A percentile compares a stretch with the other conserved stretches of the same genome.
phyloP scores from a whole-genome alignment of 306 rosid genomes.

The Sechiopsis laciniata region DNA sequence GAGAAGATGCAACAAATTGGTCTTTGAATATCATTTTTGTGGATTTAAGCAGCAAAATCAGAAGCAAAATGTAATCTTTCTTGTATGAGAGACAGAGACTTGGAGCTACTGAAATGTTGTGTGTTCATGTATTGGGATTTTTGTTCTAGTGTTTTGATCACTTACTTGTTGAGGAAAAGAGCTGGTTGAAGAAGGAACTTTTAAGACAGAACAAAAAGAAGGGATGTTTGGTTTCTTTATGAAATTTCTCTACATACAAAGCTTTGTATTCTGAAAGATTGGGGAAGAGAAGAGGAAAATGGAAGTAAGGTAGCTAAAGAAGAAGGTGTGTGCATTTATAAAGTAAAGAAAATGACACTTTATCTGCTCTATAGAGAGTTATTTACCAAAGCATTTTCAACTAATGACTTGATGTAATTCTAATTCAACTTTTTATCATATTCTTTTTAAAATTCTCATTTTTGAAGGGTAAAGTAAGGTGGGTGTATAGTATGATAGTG shows the following conservation, averaged over 20 bases:
- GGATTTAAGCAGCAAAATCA: constrained; percentile 23
- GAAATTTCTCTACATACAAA: constrained; percentile 20
- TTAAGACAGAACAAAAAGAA: constrained; percentile 34
- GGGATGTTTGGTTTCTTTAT: constrained; percentile 39
- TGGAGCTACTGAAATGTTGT: constrained; percentile 34
- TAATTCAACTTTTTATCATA: neutral
- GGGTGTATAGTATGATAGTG: neutral
- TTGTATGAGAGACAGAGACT: constrained; percentile 30
- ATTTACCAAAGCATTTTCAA: constrained; percentile 24
- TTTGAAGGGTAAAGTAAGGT: constrained; percentile 20
- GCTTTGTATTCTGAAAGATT: constrained; percentile 32
- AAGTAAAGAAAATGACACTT: constrained; percentile 43
- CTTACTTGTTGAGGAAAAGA: constrained; percentile 54
- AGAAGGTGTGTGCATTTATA: constrained; percentile 55
- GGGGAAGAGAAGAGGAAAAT: constrained; percentile 41
- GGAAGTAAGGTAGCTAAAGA: constrained; percentile 46
- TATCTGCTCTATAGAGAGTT: constrained; percentile 34
- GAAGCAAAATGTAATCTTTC: constrained; percentile 29
- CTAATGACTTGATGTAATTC: constrained; percentile 18
- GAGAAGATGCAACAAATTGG: neutral
- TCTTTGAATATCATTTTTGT: neutral
- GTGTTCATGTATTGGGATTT: constrained; percentile 26
- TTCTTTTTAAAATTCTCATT: neutral
- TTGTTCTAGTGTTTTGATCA: constrained; percentile 44
- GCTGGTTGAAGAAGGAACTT: constrained; percentile 32